These are phyloP conservation scores for Mangifera indica DNA, from an alignment of 345 rosid genomes.

Conservation along the genomic window DNA sequence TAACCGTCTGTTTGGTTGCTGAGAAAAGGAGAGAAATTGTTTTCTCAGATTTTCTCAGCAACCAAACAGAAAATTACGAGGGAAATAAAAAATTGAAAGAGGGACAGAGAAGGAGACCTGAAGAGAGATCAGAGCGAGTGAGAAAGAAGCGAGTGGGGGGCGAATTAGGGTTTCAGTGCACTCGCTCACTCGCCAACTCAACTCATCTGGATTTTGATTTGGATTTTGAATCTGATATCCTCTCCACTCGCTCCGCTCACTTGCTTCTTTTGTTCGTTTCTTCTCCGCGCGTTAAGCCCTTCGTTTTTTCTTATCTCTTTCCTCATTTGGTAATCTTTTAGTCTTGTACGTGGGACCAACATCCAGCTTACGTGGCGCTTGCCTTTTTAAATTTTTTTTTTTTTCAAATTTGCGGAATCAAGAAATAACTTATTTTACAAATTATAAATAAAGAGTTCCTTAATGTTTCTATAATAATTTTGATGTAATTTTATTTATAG, in stretches of 20 bases:
- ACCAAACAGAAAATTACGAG: slow-evolving; percentile 1
- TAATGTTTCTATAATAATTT: no score
- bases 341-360: not conserved
- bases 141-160: slow-evolving; percentile 12
- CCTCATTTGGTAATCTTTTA: not conserved
- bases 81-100: not conserved
- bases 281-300: slow-evolving; percentile 14
- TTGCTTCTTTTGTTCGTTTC: slow-evolving; percentile 10
- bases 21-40: not conserved
- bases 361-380: not conserved
- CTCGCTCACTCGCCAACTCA: not conserved
- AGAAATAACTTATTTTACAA: no score
- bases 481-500: no score
- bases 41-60: not conserved
- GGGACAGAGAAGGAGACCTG: not conserved
- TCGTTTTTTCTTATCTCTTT: not conserved
- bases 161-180: slow-evolving; percentile 10
- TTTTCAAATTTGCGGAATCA: not conserved
- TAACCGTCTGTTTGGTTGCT: not conserved
- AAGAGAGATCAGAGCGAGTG: not conserved
- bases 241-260: slow-evolving; percentile 17
- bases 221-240: not conserved
- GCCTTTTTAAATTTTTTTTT: not conserved
- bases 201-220: not conserved
- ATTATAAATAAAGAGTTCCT: no score